Conservation (phyloP, 176 grass and related monocot genomes). For the Aegilops umbellulata region DNA sequence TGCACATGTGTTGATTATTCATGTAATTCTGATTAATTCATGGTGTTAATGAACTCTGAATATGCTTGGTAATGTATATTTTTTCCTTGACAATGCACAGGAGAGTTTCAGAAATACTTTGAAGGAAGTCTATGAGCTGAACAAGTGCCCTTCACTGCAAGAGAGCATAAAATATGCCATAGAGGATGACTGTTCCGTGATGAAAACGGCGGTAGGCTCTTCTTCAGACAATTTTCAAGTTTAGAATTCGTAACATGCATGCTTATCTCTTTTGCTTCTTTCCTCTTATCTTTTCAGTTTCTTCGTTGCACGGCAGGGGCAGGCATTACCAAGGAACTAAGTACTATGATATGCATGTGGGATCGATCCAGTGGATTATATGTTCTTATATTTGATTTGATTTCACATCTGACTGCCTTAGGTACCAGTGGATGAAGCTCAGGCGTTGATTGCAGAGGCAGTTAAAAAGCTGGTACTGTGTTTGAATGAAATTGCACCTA, state of each 20-base stretch:
- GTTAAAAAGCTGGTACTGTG: background rate
- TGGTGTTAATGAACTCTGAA: background rate
- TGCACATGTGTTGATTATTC: background rate
- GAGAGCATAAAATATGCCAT: background rate
- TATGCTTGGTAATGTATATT: background rate
- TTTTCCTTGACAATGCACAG: conserved; percentile 2
- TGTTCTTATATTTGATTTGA: background rate
- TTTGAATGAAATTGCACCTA: background rate
- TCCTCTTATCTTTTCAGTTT: conserved; percentile 15
- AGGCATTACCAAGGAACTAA: conserved; percentile 15
- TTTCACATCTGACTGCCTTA: background rate
- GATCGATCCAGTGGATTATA: background rate
- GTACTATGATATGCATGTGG: background rate
- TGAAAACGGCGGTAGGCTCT: background rate
- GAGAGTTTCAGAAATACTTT: conserved; percentile 15
- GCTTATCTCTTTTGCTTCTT: background rate
- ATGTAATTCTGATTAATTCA: background rate
- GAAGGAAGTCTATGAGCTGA: background rate
- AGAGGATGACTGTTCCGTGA: background rate
- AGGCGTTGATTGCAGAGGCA: background rate
- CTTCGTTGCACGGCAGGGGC: background rate
- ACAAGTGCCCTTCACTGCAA: background rate
- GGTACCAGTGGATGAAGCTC: conserved; percentile 18
- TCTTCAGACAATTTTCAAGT: background rate
- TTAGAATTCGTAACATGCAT: background rate